Conservation (phyloP, 768 basidiomycete species). For the Favolaschia claudopus region DNA sequence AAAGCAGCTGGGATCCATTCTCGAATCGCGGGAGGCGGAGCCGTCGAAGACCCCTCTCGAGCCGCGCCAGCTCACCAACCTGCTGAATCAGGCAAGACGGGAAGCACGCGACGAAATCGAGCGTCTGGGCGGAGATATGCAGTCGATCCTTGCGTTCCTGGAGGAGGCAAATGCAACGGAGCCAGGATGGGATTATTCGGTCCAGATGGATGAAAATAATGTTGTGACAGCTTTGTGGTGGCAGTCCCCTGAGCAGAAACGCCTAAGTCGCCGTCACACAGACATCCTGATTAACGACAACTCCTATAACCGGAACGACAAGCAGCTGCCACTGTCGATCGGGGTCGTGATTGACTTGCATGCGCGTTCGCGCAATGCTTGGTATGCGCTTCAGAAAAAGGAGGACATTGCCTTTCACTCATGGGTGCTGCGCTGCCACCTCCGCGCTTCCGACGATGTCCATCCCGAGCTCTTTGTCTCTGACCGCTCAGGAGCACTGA, state of each 20-base stretch:
- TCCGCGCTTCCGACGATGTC: conserved; percentile 12
- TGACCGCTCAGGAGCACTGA: conserved; percentile 31
- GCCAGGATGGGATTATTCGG: conserved; percentile 30
- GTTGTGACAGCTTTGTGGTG: conserved; percentile 36
- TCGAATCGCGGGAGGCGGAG: no score
- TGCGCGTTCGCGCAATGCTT: conserved; percentile 31
- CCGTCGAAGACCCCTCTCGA: conserved; percentile 29
- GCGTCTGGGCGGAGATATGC: conserved; percentile 36
- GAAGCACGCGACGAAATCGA: conserved; percentile 26
- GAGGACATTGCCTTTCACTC: conserved; percentile 27
- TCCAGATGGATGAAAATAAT: conserved; percentile 26
- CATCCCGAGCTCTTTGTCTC: conserved; percentile 32
- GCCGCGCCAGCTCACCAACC: conserved; percentile 38
- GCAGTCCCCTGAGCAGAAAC: conserved; percentile 37
- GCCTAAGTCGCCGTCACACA: conserved; percentile 26
- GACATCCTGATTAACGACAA: conserved; percentile 43
- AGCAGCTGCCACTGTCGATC: conserved; percentile 36
- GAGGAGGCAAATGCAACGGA: conserved; percentile 12
- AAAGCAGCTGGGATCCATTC: background rate
- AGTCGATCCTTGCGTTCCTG: conserved; percentile 30
- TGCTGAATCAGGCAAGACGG: conserved; percentile 28
- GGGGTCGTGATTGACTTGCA: conserved; percentile 37
- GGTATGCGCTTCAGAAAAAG: conserved; percentile 32
- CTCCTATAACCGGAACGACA: conserved; percentile 32
- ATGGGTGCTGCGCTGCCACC: conserved; percentile 35